Evolutionary conservation across 2,329 filamentous ascomycete genomes (phyloP), one percentile per base, ranked within the genome.

Genomic region (Diaporthe sp.): DNA sequence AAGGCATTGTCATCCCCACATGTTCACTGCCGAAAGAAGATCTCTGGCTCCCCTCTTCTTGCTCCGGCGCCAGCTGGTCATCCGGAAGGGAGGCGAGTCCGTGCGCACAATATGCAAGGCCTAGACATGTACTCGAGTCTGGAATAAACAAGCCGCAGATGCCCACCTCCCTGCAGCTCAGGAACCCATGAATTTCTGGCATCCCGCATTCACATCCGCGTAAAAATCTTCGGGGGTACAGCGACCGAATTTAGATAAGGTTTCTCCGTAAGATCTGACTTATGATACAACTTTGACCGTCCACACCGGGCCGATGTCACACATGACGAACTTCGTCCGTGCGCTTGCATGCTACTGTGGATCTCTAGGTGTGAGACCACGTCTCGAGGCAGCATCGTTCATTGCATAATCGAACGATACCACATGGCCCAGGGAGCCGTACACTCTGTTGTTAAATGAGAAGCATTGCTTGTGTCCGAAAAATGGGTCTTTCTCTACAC

Each of bases 261-360:
- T 67, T 67, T 52, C 64, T 67, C 45, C 25, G 64, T 52, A 67
- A 38, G 64, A 67, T 52, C 64, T 67, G 64, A 67, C 45, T 67
- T 67, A 67, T 67, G 45, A 38, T 67, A 67, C 64, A 52, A 15
- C 25, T 28, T 22, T 19, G 19, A 54, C 30, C 45, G 30, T 22
- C 42, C 64, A 52, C 64, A 38, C 45, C 64, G 45, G 22, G 30
- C 64, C 64, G 45, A 67, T 67, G 64, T 67, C 45, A 67, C 64
- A 50, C 45, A 30, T 54, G 45, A 52, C 30, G 64, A 67, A 67
- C 64, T 38, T 38, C 30, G 64, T 67, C 64, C 45, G 64, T 67
- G 64, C 64, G 45, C 17, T 12, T 67, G 33, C 45, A 38, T 67
- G 64, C 45, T 28, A 52, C 45, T 35, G 64, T 52, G 45, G 64